Base-by-base conservation (phyloP, 148 eudicot genomes). In the Salicornia ramosissima region DNA sequence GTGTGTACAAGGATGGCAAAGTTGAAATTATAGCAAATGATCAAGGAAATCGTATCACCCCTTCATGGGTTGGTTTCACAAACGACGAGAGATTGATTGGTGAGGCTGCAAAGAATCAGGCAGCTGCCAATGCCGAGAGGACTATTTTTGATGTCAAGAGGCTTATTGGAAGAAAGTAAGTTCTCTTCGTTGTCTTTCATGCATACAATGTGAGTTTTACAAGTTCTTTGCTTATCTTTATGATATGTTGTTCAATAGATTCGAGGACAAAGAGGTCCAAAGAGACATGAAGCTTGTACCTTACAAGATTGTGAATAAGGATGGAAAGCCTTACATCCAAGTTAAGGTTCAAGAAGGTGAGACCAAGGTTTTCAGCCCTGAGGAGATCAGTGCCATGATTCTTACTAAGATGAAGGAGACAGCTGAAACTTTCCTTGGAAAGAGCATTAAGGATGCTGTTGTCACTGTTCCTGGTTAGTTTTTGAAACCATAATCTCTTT, bases 21-120 rank as follows among this genome's bases (percentile, higher is more conserved):
- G 89, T 85, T 18, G 92, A 87, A 50, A 87, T 85, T 56, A 85
- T 87, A 75, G 92, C 89, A 28, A 85, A 87, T 28, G 94, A 84
- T 33, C 94, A 88, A 67, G 94, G 94, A 66, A 88, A 86, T 79
- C 88, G 94, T 45, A 88, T 86, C 51, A 88, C 90, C 67, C 94
- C 88, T 34, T 88, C 94, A 22, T 88, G 94, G 94, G 90, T 88
- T 19, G 90, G 49, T 7, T 88, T 88, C 81, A 86, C 93, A 6
- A 85, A 83, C 30, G 33, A 70, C 9, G 91, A 87, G 81, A 79
- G 91, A 68, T 76, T 87, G 74, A 87, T 87, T 33, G 91, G 91
- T 26, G 91, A 87, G 69, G 91, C 91, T 39, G 91, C 88, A 12
- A 87, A 87, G 81, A 87, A 87, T 67, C 88, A 85, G 81, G 86